Evolutionary conservation across 371 early-diverging fungal genomes (phyloP).

Genomic region (Phascolomyces articulosus): DNA sequence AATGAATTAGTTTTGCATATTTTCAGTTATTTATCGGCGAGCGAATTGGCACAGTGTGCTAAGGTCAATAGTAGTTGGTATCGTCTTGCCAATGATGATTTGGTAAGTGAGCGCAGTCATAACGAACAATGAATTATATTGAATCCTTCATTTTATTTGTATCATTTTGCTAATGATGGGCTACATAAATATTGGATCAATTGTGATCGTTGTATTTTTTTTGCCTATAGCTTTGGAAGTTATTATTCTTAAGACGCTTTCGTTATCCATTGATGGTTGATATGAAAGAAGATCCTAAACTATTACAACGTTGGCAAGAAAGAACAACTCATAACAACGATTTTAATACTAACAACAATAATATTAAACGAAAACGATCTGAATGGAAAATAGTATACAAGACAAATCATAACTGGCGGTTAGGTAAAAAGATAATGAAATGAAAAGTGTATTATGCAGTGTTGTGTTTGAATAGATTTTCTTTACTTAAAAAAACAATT

Average conservation of each 20-base stretch:
- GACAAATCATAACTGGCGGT: constrained; percentile 49
- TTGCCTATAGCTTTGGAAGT: constrained; percentile 49
- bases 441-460: too few species aligned
- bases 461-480: too few species aligned
- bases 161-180: too few species aligned
- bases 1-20: constrained; percentile 51
- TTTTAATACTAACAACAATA: background rate
- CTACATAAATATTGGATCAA: too few species aligned
- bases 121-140: too few species aligned
- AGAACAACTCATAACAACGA: background rate
- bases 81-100: constrained; percentile 47
- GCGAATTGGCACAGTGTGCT: constrained; percentile 48
- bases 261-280: constrained; percentile 15
- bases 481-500: background rate
- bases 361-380: constrained; percentile 1
- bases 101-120: constrained; percentile 26
- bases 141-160: too few species aligned
- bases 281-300: constrained; percentile 8
- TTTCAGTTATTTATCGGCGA: constrained; percentile 42
- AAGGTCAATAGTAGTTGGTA: constrained; percentile 44
- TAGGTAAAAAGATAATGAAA: constrained; percentile 27
- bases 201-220: too few species aligned
- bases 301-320: constrained; percentile 1
- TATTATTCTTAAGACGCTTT: constrained; percentile 41
- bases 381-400: constrained; percentile 50